A percentile compares a stretch with the other conserved stretches of the same genome.
Evolutionary conservation across 2,329 filamentous ascomycete genomes (phyloP).

Genomic region (Pseudocercospora fijiensis): DNA sequence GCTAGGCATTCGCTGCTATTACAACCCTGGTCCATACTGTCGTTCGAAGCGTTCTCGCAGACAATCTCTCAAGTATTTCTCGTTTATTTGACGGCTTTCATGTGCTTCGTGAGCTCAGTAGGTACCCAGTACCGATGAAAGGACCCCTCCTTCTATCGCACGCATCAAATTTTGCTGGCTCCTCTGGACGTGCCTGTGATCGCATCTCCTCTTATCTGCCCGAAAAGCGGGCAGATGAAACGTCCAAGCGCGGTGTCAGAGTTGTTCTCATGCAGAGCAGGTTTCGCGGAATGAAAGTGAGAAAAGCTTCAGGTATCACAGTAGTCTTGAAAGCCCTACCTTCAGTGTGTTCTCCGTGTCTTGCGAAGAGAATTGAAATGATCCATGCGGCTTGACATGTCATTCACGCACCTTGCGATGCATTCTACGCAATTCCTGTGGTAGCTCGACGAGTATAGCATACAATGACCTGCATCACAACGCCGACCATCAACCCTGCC

Average conservation of each 20-base stretch:
- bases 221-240: not conserved
- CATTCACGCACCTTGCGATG: not conserved
- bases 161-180: not conserved
- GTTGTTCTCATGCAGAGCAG: not conserved
- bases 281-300: not conserved
- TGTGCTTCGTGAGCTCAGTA: not conserved
- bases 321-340: not conserved
- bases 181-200: not conserved
- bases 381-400: not conserved
- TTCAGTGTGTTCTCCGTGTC: not conserved
- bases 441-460: not conserved
- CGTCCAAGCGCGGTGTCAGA: not conserved
- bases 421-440: not conserved
- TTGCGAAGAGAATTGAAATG: not conserved
- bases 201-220: not conserved
- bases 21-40: conserved; percentile 1
- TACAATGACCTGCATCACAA: conserved; percentile 1
- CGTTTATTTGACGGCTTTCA: not conserved
- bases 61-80: not conserved
- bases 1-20: not conserved
- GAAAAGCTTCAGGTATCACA: not conserved
- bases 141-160: not conserved
- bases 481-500: conserved; percentile 1
- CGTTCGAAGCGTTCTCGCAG: not conserved
- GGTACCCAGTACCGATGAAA: too few relatives aligned